These are phyloP conservation scores for Zygnema cylindricum DNA, from an alignment of 139 green algal species.

Conservation along the genomic window DNA sequence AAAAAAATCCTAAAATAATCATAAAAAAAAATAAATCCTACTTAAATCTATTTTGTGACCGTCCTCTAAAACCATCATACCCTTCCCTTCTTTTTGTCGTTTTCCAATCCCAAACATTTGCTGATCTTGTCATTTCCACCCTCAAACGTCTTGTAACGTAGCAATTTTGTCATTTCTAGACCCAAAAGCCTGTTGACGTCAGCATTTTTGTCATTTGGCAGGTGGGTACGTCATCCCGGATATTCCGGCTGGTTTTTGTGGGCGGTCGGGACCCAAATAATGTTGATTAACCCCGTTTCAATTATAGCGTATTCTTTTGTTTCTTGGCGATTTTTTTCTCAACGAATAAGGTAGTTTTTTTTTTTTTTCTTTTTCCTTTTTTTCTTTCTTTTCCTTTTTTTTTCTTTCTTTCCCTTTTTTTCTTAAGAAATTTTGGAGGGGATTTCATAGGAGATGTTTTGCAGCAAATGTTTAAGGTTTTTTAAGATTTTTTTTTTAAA, in stretches of 20 bases:
- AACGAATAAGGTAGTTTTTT: conserved; percentile 47
- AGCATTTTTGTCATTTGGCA: conserved; percentile 1
- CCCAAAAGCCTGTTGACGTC: neutral
- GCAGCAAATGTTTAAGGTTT: neutral
- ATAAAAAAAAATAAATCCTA: too few species aligned
- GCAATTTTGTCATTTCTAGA: too few species aligned
- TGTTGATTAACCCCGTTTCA: conserved; percentile 69
- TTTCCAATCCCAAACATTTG: too few species aligned
- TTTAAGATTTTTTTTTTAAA: neutral
- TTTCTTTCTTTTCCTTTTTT: neutral
- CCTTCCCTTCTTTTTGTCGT: too few species aligned
- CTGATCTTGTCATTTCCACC: too few species aligned
- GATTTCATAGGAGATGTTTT: neutral
- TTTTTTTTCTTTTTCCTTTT: neutral
- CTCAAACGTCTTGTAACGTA: too few species aligned
- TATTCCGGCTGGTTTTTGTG: conserved; percentile 91
- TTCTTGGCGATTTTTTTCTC: conserved; percentile 54
- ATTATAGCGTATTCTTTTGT: conserved; percentile 27
- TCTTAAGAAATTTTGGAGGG: neutral
- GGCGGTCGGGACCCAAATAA: conserved; percentile 78
- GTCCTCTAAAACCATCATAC: too few species aligned
- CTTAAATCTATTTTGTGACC: too few species aligned
- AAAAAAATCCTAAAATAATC: too few species aligned
- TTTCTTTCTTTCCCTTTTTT: neutral
- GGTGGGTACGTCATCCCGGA: conserved; percentile 83